Conservation (phyloP, 169 alveolate species). For the Plasmodium gaboni region DNA sequence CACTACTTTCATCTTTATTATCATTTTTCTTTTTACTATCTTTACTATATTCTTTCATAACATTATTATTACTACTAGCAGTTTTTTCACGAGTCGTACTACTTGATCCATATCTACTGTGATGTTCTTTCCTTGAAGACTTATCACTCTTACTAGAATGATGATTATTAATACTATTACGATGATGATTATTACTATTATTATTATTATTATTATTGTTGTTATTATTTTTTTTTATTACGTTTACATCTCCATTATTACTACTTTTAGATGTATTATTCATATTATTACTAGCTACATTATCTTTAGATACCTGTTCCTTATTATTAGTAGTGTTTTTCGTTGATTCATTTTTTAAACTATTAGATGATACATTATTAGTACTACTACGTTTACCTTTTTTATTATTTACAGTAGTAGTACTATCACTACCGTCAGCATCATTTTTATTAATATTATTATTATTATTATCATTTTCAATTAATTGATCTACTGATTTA, state of each 20-base stretch:
- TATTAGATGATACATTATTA: neutral
- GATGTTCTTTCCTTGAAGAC: neutral
- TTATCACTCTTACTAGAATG: constrained; percentile 9
- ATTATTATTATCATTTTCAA: neutral
- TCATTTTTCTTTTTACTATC: constrained; percentile 28
- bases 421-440: neutral
- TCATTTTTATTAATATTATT: neutral
- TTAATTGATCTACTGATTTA: neutral
- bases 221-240: neutral
- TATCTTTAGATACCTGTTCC: neutral
- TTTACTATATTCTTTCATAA: neutral
- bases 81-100: neutral
- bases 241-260: neutral
- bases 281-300: neutral
- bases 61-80: neutral
- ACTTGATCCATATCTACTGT: constrained; percentile 10
- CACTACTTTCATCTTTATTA: constrained; percentile 9
- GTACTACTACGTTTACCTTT: neutral
- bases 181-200: neutral
- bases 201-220: constrained; percentile 1
- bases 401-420: neutral
- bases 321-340: constrained; percentile 1
- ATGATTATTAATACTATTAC: neutral
- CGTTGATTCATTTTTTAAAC: constrained; percentile 9
- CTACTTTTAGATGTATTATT: neutral